Evolutionary conservation across 202 grass and related monocot species (phyloP).

Genomic region (Carex sylvatica): DNA sequence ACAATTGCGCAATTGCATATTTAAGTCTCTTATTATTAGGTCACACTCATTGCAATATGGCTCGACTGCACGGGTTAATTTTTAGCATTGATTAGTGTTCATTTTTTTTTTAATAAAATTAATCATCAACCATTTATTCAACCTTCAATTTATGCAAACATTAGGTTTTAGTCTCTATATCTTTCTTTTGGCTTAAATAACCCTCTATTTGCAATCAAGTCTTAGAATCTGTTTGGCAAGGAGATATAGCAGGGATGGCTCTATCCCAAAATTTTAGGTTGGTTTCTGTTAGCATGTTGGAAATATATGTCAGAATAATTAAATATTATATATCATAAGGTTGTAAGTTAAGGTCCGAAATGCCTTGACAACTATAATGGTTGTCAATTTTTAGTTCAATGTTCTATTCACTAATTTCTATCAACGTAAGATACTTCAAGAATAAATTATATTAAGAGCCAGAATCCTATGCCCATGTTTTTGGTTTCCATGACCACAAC

Average conservation of each 20-base stretch:
- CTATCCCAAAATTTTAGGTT: neutral
- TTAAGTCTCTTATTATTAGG: neutral
- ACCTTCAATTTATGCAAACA: neutral
- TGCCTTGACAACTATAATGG: neutral
- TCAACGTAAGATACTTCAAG: neutral
- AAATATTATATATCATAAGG: neutral
- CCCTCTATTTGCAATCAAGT: neutral
- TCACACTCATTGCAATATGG: neutral
- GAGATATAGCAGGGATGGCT: neutral
- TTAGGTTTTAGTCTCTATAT: neutral
- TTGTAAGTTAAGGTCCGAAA: neutral
- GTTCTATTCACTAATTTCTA: neutral
- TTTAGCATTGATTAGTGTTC: neutral
- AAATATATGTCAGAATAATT: neutral
- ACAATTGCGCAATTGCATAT: conserved; percentile 10
- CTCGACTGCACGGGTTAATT: neutral
- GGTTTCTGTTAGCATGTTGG: neutral
- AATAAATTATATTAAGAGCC: neutral
- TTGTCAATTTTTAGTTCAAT: neutral
- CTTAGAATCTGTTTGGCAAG: neutral
- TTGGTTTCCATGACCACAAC: neutral
- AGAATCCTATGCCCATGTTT: neutral
- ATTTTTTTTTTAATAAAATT: neutral
- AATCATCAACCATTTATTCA: neutral
- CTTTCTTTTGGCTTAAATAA: neutral